Conservation (phyloP, 306 rosid species). For the barrel medic (Medicago truncatula) region DNA sequence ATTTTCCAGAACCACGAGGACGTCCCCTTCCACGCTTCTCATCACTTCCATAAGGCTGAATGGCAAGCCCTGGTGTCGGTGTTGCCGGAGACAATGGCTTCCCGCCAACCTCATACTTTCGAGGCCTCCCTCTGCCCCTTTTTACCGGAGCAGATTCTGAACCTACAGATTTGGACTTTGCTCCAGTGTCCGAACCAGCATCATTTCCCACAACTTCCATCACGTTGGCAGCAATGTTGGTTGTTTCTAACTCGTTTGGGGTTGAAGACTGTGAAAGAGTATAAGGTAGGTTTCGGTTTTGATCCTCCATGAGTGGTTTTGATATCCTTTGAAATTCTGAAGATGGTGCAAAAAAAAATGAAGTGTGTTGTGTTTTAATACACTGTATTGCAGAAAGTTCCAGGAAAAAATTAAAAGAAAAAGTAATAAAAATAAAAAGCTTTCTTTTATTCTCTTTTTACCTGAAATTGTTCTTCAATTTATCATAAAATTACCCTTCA, state of each 20-base stretch:
- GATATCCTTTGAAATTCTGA: conserved; percentile 14
- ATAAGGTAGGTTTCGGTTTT: background rate
- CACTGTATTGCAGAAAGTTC: conserved; percentile 24
- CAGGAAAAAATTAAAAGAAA: background rate
- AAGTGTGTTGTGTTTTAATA: conserved; percentile 20
- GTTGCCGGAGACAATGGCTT: background rate
- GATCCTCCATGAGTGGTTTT: conserved; percentile 41
- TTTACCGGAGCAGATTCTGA: conserved; percentile 4
- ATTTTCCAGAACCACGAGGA: conserved; percentile 63
- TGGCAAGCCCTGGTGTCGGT: conserved; percentile 2
- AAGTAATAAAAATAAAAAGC: background rate
- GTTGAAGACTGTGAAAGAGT: conserved; percentile 13
- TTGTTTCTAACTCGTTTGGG: background rate
- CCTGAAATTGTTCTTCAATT: conserved; percentile 16
- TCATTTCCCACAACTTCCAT: background rate
- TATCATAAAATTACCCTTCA: too few species aligned
- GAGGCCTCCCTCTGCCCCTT: conserved; percentile 61
- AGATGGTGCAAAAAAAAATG: background rate
- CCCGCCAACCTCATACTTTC: conserved; percentile 26
- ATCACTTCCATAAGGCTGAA: background rate
- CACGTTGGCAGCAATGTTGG: background rate
- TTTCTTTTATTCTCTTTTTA: conserved; percentile 13
- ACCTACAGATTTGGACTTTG: conserved; percentile 11
- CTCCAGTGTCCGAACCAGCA: conserved; percentile 16
- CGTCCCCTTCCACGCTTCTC: conserved; percentile 54